phyloP scores from a whole-genome alignment of 345 rosid genomes.

The Litchi chinensis region DNA sequence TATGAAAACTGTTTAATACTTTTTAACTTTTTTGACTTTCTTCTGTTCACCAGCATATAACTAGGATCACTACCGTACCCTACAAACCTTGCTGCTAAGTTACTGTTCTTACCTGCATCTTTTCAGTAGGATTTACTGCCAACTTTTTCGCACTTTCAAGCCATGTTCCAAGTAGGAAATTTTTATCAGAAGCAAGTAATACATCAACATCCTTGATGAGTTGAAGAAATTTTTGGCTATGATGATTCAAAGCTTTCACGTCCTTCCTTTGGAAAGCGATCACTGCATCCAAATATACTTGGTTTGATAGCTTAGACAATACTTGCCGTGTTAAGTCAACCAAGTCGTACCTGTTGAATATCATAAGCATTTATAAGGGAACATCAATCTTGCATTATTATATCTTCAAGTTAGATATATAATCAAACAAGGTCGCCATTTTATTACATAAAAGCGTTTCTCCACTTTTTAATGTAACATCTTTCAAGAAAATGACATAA shows the following conservation, averaged over 20 bases:
- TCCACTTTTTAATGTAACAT: background rate
- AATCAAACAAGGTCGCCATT: background rate
- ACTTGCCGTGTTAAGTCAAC: slow-evolving; percentile 93
- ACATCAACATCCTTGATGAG: slow-evolving; percentile 73
- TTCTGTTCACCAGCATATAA: too few relatives aligned
- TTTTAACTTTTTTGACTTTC: too few relatives aligned
- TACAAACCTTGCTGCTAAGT: background rate
- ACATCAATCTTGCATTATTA: background rate
- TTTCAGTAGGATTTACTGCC: slow-evolving; percentile 60
- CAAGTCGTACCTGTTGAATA: slow-evolving; percentile 77
- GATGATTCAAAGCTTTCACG: slow-evolving; percentile 41
- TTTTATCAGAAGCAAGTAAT: slow-evolving; percentile 81
- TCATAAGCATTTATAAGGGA: background rate
- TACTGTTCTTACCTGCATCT: slow-evolving; percentile 56
- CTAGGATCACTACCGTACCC: too few relatives aligned
- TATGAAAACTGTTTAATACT: too few relatives aligned
- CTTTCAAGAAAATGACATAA: background rate
- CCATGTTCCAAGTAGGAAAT: slow-evolving; percentile 90
- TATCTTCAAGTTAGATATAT: background rate
- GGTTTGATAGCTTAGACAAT: slow-evolving; percentile 83
- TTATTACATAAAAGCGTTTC: background rate
- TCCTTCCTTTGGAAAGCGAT: slow-evolving; percentile 58
- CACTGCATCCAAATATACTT: slow-evolving; percentile 70
- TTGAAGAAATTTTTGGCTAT: slow-evolving; percentile 56
- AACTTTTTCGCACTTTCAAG: slow-evolving; percentile 78